phyloP scores from a whole-genome alignment of 768 basidiomycete species.

The Mycena leptocephala region DNA sequence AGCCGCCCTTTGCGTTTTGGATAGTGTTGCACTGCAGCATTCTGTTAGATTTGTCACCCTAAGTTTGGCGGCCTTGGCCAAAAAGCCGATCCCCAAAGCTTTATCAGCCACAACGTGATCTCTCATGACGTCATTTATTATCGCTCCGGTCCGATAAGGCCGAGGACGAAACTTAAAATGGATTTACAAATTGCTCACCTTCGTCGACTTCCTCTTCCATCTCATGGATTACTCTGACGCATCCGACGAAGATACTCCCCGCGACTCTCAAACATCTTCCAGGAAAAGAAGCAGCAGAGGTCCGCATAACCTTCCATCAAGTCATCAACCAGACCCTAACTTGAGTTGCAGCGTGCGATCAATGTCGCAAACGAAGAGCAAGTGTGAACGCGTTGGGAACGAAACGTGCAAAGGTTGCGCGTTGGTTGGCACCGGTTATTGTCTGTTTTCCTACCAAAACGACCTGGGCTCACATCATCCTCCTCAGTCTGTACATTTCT shows the following conservation, averaged over 20 bases:
- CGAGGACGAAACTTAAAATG: no score
- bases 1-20: no score
- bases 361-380: conserved; percentile 91
- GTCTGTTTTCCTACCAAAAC: not conserved
- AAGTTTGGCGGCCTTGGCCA: no score
- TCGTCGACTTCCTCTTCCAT: conserved; percentile 35
- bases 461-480: conserved; percentile 33
- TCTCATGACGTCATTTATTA: not conserved
- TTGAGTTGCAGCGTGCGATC: conserved; percentile 80
- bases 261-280: conserved; percentile 57
- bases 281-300: conserved; percentile 80
- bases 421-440: conserved; percentile 68
- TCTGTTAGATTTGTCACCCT: no score
- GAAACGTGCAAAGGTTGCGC: conserved; percentile 77
- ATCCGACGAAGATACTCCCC: conserved; percentile 70
- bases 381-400: conserved; percentile 77
- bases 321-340: conserved; percentile 23
- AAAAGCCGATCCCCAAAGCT: no score
- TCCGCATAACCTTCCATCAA: conserved; percentile 40
- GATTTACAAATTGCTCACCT: not conserved
- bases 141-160: no score
- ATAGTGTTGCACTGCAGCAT: no score
- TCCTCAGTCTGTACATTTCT: conserved; percentile 76
- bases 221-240: conserved; percentile 73
- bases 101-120: no score